These are phyloP conservation scores for Saccharomycopsis synnaedendra DNA, from an alignment of 805 yeast species.

Conservation along the genomic window DNA sequence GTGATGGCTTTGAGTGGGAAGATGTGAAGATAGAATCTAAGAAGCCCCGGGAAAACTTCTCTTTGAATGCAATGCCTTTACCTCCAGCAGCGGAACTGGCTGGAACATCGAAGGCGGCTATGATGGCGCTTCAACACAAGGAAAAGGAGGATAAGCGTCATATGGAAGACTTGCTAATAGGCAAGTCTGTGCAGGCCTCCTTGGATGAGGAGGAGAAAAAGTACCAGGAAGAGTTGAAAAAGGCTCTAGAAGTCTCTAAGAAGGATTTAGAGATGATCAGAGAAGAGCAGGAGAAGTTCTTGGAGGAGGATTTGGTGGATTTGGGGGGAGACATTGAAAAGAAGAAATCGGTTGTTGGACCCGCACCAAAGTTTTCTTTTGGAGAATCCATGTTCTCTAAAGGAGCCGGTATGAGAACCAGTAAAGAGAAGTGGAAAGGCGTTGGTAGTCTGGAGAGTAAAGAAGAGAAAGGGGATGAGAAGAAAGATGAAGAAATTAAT, in stretches of 20 bases:
- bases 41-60: constrained; percentile 24
- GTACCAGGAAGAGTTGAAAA: constrained; percentile 20
- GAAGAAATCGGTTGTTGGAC: neutral
- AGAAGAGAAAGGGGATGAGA: no score
- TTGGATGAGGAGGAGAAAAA: constrained; percentile 20
- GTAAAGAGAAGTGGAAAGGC: no score
- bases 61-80: constrained; percentile 31
- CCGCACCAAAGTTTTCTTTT: constrained; percentile 5
- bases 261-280: constrained; percentile 27
- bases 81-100: constrained; percentile 20
- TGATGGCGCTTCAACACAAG: neutral
- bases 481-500: no score
- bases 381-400: constrained; percentile 15
- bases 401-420: no score
- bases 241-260: constrained; percentile 38
- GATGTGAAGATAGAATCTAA: constrained; percentile 39
- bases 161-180: constrained; percentile 15
- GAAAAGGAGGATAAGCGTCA: constrained; percentile 9
- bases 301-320: constrained; percentile 13
- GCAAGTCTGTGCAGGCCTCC: constrained; percentile 17
- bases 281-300: constrained; percentile 11
- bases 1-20: constrained; percentile 53
- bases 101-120: neutral
- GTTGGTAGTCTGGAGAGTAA: no score
- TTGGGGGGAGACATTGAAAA: neutral